Evolutionary conservation across 106 monocot species (phyloP).

Genomic region (Dioscorea zingiberensis): DNA sequence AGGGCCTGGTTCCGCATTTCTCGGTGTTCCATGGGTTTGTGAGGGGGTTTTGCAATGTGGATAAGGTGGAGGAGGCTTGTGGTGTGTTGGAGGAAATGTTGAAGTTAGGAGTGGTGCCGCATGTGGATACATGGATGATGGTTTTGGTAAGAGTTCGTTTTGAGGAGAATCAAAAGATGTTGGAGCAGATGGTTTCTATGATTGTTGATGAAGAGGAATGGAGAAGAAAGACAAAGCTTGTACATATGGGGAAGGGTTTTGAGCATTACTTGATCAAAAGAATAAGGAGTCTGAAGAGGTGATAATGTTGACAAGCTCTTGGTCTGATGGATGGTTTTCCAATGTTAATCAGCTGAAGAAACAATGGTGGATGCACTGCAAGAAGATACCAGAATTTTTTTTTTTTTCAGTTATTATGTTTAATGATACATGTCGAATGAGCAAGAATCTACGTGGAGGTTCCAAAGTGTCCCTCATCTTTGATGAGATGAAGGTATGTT

Average conservation of each 20-base stretch:
- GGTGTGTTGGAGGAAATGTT: slow-evolving; percentile 53
- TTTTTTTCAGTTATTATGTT: no score
- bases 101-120: slow-evolving; percentile 51
- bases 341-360: no score
- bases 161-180: slow-evolving; percentile 14
- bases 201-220: slow-evolving; percentile 15
- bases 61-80: slow-evolving; percentile 51
- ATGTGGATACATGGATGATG: slow-evolving; percentile 64
- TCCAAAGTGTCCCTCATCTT: no score
- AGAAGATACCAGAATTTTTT: no score
- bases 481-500: no score
- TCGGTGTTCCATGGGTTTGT: slow-evolving; percentile 64
- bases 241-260: slow-evolving; percentile 5
- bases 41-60: slow-evolving; percentile 67
- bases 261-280: slow-evolving; percentile 20
- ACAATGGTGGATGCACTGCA: no score
- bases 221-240: slow-evolving; percentile 15
- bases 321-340: no score
- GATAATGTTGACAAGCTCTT: no score
- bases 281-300: background rate
- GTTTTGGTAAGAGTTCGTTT: slow-evolving; percentile 26
- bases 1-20: slow-evolving; percentile 72
- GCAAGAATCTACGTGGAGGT: no score
- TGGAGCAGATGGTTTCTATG: slow-evolving; percentile 16
- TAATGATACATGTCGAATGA: no score